A percentile compares a stretch with the other conserved stretches of the same genome.
Evolutionary conservation across 805 yeast species (phyloP).

Genomic region (Candida silvicultrix): DNA sequence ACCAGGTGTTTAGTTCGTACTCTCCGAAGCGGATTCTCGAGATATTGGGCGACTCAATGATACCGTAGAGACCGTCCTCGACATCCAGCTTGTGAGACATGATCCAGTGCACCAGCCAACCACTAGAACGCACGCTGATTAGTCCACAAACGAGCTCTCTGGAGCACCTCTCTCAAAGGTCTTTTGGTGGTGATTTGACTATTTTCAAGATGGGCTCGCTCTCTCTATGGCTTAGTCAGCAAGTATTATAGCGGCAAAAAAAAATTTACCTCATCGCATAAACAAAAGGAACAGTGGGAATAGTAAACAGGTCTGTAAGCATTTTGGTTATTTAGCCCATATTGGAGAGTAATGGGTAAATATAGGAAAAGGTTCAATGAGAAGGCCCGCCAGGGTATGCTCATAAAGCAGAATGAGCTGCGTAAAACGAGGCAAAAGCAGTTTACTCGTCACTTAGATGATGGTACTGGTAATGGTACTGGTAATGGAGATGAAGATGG

Average conservation of each 20-base stretch:
- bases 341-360: too few species aligned
- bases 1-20: constrained; percentile 75
- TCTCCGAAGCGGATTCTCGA: constrained; percentile 61
- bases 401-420: constrained; percentile 69
- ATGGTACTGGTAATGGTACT: constrained; percentile 24
- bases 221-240: background rate
- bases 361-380: constrained; percentile 78
- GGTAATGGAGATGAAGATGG: constrained; percentile 23
- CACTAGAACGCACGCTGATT: too few species aligned
- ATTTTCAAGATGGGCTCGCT: background rate
- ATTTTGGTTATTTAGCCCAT: too few species aligned
- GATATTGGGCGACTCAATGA: constrained; percentile 57
- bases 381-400: constrained; percentile 80
- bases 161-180: too few species aligned
- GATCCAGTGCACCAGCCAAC: background rate
- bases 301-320: too few species aligned
- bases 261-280: constrained; percentile 12
- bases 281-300: background rate
- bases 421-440: constrained; percentile 66
- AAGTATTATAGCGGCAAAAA: background rate
- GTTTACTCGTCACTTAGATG: constrained; percentile 44
- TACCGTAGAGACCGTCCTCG: constrained; percentile 50
- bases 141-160: too few species aligned
- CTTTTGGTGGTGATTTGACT: background rate
- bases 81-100: constrained; percentile 21